Conservation (phyloP, 1,139 yeast species). For the Hyphopichia buzzinii region DNA sequence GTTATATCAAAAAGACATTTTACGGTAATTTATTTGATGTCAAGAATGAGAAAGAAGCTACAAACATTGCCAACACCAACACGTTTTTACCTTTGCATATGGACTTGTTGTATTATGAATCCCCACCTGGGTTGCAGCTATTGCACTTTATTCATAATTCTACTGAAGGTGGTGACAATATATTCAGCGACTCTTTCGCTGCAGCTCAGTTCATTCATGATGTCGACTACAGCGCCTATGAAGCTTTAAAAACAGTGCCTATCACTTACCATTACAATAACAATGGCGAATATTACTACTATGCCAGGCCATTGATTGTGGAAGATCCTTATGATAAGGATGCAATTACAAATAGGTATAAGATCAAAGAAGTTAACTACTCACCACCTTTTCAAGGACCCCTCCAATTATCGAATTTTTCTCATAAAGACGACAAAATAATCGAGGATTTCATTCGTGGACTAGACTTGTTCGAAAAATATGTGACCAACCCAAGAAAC, state of each 20-base stretch:
- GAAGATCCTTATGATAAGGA: slow-evolving; percentile 42
- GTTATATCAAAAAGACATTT: slow-evolving; percentile 70
- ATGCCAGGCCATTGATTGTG: slow-evolving; percentile 63
- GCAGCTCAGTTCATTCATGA: slow-evolving; percentile 59
- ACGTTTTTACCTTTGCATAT: slow-evolving; percentile 72
- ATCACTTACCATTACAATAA: slow-evolving; percentile 70
- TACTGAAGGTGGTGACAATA: slow-evolving; percentile 66
- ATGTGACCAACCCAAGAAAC: slow-evolving; percentile 53
- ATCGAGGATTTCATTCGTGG: slow-evolving; percentile 63
- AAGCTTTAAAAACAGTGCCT: slow-evolving; percentile 63
- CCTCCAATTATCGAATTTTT: slow-evolving; percentile 38
- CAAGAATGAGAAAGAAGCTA: slow-evolving; percentile 56
- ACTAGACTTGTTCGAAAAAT: slow-evolving; percentile 55
- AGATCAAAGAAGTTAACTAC: slow-evolving; percentile 59
- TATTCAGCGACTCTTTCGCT: slow-evolving; percentile 72
- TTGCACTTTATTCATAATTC: slow-evolving; percentile 66
- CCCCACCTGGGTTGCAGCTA: slow-evolving; percentile 81
- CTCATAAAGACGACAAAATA: slow-evolving; percentile 11
- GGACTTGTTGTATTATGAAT: slow-evolving; percentile 77
- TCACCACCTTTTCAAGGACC: slow-evolving; percentile 90
- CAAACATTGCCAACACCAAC: slow-evolving; percentile 71
- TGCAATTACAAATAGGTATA: slow-evolving; percentile 25
- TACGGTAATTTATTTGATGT: slow-evolving; percentile 78
- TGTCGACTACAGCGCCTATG: slow-evolving; percentile 60
- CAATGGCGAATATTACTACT: slow-evolving; percentile 62